phyloP scores from a whole-genome alignment of 441 rosid species.

The Erodium texanum region DNA sequence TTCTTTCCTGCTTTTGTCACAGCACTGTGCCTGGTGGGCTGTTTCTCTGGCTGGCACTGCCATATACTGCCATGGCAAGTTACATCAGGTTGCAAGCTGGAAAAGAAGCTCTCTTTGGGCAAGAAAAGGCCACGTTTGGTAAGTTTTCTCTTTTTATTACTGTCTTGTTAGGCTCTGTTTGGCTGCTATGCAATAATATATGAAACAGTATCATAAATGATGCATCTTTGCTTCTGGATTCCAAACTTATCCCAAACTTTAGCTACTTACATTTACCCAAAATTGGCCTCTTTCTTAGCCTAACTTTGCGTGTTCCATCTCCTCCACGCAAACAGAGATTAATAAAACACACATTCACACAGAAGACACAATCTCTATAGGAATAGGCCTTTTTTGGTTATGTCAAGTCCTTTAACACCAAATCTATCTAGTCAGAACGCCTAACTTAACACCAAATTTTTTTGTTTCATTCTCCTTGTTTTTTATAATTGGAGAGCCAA shows the following conservation, averaged over 20 bases:
- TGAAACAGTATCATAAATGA: not conserved
- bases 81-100: no score
- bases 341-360: not conserved
- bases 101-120: no score
- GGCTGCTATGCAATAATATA: not conserved
- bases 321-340: constrained; percentile 7
- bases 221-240: constrained; percentile 4
- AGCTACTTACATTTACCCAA: not conserved
- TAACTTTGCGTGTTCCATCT: constrained; percentile 4
- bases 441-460: not conserved
- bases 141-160: not conserved
- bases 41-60: no score
- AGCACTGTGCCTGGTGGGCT: no score
- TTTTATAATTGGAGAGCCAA: not conserved
- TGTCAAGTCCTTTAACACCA: constrained; percentile 5
- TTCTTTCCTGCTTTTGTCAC: no score
- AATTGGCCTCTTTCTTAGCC: constrained; percentile 6
- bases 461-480: not conserved
- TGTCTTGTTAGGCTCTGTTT: not conserved
- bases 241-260: constrained; percentile 1
- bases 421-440: constrained; percentile 1
- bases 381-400: not conserved
- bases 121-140: no score
- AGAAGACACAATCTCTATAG: not conserved
- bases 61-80: no score